Evolutionary conservation across 108 stramenopile species (phyloP), one percentile per base, ranked within the genome.

Genomic region (Skeletonema potamos): DNA sequence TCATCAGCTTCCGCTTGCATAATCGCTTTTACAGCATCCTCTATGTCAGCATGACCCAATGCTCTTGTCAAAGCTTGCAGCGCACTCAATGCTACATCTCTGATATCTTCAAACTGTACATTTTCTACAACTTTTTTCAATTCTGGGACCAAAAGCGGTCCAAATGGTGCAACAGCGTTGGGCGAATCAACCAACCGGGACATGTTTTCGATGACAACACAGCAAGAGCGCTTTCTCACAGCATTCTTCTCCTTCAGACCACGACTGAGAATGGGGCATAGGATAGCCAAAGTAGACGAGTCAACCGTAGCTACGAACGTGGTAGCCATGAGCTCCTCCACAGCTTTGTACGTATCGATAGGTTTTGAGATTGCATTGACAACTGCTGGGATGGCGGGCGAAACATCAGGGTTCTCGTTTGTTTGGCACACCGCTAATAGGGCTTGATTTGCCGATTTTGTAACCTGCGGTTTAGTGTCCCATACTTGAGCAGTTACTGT

Each of bases 191-290:
- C 97, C 30, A 99, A 82, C 74, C 89, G 91, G 61, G 89, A 87
- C 97, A 99, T 98, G 81, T 98, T 99, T 43, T 94, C 92, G 72
- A 99, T 97, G 64, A 99, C 97, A 67, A 98, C 87, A 60, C 95
- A 92, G 29, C 92, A 95, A 70, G 95, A 80, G 27, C 98, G 92
- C 82, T 97, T 96, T 61, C 92, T 86, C 32, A 92, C 82, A 6
- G 97, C 96, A 57, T 92, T 91, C 74, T 96, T 96, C 36, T 92
- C 89, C 44, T 96, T 91, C 51, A 99, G 75, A 22, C 96, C 96
- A 30, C 97, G 88, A 36, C 91, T 85, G 26, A 99, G 83, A 18
- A 99, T 87, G 27, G 98, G 98, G 76, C 97, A 97, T 3, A 99
- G 79, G 65, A 99, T 97, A 27, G 96, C 89, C 22, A 99, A 80